Evolutionary conservation across 441 rosid genomes (phyloP).

Genomic region (Aquilaria agallochum): DNA sequence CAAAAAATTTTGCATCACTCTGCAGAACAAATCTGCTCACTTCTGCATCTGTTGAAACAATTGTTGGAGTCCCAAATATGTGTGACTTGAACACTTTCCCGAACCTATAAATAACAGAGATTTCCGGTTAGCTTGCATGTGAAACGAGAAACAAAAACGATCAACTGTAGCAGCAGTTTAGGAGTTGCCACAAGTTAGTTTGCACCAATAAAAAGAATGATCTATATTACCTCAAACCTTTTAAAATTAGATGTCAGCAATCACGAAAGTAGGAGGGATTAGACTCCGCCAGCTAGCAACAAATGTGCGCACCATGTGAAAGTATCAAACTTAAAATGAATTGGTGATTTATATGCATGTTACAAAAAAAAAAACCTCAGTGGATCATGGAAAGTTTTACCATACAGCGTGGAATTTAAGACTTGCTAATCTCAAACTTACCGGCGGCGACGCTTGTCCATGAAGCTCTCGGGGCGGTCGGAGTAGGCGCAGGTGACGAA

Average conservation of each 20-base stretch:
- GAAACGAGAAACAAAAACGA: not conserved
- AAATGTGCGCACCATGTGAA: too few relatives aligned
- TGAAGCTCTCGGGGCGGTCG: slow-evolving; percentile 84
- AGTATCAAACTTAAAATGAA: too few relatives aligned
- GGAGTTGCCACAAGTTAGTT: too few relatives aligned
- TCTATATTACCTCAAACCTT: too few relatives aligned
- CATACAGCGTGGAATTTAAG: not conserved
- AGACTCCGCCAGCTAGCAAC: too few relatives aligned
- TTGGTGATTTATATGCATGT: too few relatives aligned
- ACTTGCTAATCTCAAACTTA: slow-evolving; percentile 20
- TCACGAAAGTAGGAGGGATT: too few relatives aligned
- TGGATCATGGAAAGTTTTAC: not conserved
- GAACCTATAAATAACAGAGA: slow-evolving; percentile 37
- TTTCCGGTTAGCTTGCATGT: not conserved
- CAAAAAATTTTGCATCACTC: slow-evolving; percentile 75
- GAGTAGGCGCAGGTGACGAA: slow-evolving; percentile 80
- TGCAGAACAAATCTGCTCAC: slow-evolving; percentile 81
- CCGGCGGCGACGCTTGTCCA: slow-evolving; percentile 78
- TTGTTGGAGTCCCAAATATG: slow-evolving; percentile 77
- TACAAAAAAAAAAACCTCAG: not conserved
- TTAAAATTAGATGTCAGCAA: too few relatives aligned
- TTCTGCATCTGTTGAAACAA: slow-evolving; percentile 92
- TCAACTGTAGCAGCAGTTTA: too few relatives aligned
- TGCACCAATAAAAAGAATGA: too few relatives aligned
- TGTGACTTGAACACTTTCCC: slow-evolving; percentile 98